A percentile compares a stretch with the other conserved stretches of the same genome.
These are phyloP conservation scores for Fraxinus greggii DNA, from an alignment of 305 asterid genomes.

Conservation along the genomic window DNA sequence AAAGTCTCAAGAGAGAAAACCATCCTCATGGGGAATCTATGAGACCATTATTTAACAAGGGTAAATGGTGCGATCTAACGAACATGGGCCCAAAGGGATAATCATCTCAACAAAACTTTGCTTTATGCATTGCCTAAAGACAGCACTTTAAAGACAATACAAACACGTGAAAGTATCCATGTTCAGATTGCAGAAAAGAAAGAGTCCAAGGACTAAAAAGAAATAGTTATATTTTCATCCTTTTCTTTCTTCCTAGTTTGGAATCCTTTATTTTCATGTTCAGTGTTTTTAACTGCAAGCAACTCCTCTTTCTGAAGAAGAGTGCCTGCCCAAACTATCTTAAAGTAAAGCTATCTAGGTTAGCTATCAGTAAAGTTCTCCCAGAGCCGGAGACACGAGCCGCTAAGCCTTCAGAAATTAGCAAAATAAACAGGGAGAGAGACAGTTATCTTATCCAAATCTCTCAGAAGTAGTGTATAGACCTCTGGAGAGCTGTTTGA, in stretches of 20 bases:
- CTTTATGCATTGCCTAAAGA: not conserved
- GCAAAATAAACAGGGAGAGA: not conserved
- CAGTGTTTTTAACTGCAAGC: not conserved
- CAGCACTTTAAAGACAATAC: not conserved
- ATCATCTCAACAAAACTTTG: not conserved
- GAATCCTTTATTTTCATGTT: not conserved
- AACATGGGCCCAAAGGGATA: not conserved
- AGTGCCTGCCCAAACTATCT: not conserved
- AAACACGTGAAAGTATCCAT: not conserved
- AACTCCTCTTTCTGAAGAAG: not conserved
- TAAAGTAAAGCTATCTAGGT: not conserved
- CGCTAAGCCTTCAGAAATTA: not conserved
- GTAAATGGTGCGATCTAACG: not conserved
- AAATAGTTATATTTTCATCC: not conserved
- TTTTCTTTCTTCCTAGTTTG: not conserved
- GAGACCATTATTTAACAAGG: not conserved
- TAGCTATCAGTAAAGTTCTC: not conserved
- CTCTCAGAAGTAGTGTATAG: not conserved
- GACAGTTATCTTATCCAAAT: not conserved
- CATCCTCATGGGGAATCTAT: not conserved
- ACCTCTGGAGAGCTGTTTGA: not conserved
- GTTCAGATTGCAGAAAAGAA: not conserved
- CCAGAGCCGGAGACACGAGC: not conserved
- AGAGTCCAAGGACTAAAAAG: not conserved
- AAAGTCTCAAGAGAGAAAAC: not conserved